Conservation (phyloP, 139 green algal species). For the Coelastrella sp. region DNA sequence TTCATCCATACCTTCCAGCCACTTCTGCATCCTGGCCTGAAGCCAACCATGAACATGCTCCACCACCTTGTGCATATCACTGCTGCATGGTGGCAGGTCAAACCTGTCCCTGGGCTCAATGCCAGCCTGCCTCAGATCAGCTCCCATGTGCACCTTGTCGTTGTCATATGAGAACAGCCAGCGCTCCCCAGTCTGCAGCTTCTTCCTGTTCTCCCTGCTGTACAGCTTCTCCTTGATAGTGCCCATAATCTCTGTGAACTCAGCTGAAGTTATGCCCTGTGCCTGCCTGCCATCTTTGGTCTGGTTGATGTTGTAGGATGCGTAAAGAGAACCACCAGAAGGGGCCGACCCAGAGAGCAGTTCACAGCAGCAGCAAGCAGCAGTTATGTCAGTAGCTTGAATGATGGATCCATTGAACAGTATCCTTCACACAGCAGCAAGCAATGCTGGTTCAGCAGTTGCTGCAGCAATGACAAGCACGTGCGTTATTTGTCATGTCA, state of each 20-base stretch:
- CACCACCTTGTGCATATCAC: neutral
- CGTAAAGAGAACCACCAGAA: neutral
- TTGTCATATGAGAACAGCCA: constrained; percentile 6
- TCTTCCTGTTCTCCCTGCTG: neutral
- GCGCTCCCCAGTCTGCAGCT: neutral
- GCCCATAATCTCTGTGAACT: neutral
- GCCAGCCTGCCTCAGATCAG: neutral
- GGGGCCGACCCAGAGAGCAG: neutral
- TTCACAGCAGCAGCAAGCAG: neutral
- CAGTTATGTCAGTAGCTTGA: neutral
- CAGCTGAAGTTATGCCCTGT: neutral
- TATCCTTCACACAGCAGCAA: neutral
- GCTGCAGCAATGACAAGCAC: neutral
- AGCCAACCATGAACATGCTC: neutral
- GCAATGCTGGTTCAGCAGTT: neutral
- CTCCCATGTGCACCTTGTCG: constrained; percentile 16
- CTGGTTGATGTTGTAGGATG: neutral
- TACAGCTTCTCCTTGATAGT: neutral
- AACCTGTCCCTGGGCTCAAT: neutral
- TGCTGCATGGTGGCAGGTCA: neutral
- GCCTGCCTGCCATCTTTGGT: neutral
- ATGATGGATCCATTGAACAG: neutral
- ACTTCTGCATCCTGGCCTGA: neutral
- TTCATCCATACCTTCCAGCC: neutral
- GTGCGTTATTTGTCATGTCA: neutral